phyloP scores from a whole-genome alignment of 2,329 filamentous ascomycete species.

The Cladosporium sp. region DNA sequence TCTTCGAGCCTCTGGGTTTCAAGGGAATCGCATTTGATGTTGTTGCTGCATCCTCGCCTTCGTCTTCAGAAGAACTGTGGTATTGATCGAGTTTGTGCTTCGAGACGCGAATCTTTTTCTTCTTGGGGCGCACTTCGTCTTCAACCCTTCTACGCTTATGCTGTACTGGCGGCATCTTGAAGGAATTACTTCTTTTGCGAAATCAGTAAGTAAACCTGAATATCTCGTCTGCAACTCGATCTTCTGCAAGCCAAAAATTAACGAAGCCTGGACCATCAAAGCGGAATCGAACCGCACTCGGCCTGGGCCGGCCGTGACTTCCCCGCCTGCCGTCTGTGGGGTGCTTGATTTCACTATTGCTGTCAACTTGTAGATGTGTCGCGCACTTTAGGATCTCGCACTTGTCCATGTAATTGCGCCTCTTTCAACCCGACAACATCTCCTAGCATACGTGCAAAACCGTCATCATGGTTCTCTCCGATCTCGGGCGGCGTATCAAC shows the following conservation, averaged over 20 bases:
- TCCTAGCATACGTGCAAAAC: not conserved
- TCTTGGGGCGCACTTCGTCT: slow-evolving; percentile 54
- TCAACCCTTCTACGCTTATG: slow-evolving; percentile 44
- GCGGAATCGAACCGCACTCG: slow-evolving; percentile 1
- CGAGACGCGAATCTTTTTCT: slow-evolving; percentile 53
- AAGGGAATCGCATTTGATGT: slow-evolving; percentile 22
- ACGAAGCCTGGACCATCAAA: not conserved
- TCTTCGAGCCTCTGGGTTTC: slow-evolving; percentile 19
- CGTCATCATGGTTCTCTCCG: slow-evolving; percentile 87
- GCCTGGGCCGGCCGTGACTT: slow-evolving; percentile 3
- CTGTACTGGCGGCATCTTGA: slow-evolving; percentile 22
- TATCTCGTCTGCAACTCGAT: not conserved
- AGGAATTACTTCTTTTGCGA: not conserved
- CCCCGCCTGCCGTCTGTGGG: slow-evolving; percentile 12
- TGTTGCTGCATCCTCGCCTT: slow-evolving; percentile 32
- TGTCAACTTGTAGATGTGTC: slow-evolving; percentile 10
- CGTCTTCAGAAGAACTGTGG: slow-evolving; percentile 60
- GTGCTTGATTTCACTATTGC: slow-evolving; percentile 8
- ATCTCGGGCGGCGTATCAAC: slow-evolving; percentile 97
- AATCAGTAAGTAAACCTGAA: not conserved
- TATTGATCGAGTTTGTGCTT: slow-evolving; percentile 58
- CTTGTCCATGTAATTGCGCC: not conserved
- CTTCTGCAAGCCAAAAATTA: slow-evolving; percentile 8
- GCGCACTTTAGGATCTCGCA: not conserved
- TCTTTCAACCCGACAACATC: too few species aligned